phyloP scores from a whole-genome alignment of 1,139 yeast species.

The Ogataea hybrid region DNA sequence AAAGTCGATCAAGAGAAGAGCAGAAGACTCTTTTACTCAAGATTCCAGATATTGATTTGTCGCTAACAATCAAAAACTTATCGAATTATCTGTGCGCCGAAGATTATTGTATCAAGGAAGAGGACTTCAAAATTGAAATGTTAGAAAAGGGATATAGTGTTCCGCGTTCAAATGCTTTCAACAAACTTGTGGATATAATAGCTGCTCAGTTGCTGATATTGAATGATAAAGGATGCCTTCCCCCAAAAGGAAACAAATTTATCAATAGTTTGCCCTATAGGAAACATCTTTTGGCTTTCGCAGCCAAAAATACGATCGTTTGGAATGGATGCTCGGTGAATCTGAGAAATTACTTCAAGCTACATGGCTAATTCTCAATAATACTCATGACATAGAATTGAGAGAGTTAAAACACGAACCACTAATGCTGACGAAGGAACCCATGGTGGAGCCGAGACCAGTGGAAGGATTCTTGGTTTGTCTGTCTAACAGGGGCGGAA shows the following conservation, averaged over 20 bases:
- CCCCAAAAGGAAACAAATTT: slow-evolving; percentile 21
- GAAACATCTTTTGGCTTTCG: slow-evolving; percentile 37
- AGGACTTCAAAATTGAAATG: slow-evolving; percentile 18
- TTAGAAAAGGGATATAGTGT: slow-evolving; percentile 37
- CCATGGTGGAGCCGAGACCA: slow-evolving; percentile 55
- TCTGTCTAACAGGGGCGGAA: slow-evolving; percentile 53
- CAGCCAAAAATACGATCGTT: slow-evolving; percentile 68
- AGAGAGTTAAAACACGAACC: slow-evolving; percentile 52
- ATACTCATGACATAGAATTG: slow-evolving; percentile 53
- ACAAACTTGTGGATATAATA: slow-evolving; percentile 36
- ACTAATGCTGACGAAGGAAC: slow-evolving; percentile 27
- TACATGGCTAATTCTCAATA: slow-evolving; percentile 39
- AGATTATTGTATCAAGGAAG: slow-evolving; percentile 5
- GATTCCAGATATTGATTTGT: slow-evolving; percentile 52
- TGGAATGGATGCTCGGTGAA: slow-evolving; percentile 70
- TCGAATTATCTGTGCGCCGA: slow-evolving; percentile 9
- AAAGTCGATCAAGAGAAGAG: slow-evolving; percentile 5
- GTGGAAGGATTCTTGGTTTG: slow-evolving; percentile 75
- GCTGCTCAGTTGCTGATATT: slow-evolving; percentile 9
- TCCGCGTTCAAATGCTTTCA: slow-evolving; percentile 36
- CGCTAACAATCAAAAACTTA: slow-evolving; percentile 39
- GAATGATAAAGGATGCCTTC: slow-evolving; percentile 11
- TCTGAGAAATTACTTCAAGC: slow-evolving; percentile 46
- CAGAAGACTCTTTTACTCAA: slow-evolving; percentile 34
- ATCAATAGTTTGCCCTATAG: slow-evolving; percentile 28